phyloP scores from a whole-genome alignment of 2,329 filamentous ascomycete genomes.

The Thyridium curvatum region DNA sequence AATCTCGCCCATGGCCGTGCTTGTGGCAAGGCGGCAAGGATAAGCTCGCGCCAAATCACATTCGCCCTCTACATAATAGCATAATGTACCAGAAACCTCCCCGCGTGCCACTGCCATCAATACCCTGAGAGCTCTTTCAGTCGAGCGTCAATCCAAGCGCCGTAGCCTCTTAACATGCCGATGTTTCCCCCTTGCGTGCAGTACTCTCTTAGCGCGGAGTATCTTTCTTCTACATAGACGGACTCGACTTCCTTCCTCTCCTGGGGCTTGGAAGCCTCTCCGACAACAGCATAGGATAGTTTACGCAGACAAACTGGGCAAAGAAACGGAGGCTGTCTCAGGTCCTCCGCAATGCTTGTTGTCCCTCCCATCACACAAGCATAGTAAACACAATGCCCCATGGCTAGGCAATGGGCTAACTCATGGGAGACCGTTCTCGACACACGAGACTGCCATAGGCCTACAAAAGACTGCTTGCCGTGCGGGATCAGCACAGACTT shows the following conservation, averaged over 20 bases:
- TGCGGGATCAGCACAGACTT: slow-evolving; percentile 2
- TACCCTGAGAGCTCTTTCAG: too few relatives aligned
- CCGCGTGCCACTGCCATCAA: too few relatives aligned
- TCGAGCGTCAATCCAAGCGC: too few relatives aligned
- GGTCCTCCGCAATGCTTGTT: slow-evolving; percentile 49
- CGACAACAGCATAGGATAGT: slow-evolving; percentile 25
- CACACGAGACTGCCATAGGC: slow-evolving; percentile 51
- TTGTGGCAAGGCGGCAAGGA: slow-evolving; percentile 2
- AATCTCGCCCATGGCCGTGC: slow-evolving; percentile 8
- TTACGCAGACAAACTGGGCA: slow-evolving; percentile 56
- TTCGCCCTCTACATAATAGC: too few relatives aligned
- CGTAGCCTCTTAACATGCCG: too few relatives aligned
- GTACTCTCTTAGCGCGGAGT: too few relatives aligned
- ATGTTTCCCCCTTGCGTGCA: too few relatives aligned
- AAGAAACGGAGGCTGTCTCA: slow-evolving; percentile 55
- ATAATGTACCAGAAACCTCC: too few relatives aligned
- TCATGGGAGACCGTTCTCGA: slow-evolving; percentile 58
- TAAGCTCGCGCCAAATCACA: too few relatives aligned
- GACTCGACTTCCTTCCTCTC: too few relatives aligned
- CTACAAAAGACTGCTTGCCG: slow-evolving; percentile 5
- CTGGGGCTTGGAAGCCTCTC: too few relatives aligned
- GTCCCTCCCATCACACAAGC: slow-evolving; percentile 60
- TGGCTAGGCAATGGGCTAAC: slow-evolving; percentile 59
- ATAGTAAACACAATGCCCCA: slow-evolving; percentile 61
- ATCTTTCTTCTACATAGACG: too few relatives aligned